Evolutionary conservation across 2,329 filamentous ascomycete genomes (phyloP).

Genomic region (Colletotrichum incanum): DNA sequence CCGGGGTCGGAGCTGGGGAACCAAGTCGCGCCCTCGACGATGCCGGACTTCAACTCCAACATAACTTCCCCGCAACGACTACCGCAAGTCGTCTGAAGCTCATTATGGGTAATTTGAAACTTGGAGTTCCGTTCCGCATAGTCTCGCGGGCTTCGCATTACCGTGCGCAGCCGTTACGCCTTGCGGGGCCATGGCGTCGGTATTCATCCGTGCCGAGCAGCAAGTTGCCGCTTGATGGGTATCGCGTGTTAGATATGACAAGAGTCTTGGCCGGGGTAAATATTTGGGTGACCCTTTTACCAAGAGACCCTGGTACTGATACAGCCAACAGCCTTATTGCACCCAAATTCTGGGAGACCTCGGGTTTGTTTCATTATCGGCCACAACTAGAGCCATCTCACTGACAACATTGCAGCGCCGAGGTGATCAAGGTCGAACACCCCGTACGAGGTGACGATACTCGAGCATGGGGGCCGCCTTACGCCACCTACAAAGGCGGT

Average conservation of each 20-base stretch:
- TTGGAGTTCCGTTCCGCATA: not conserved
- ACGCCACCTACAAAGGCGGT: constrained; percentile 80
- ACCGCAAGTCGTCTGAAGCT: not conserved
- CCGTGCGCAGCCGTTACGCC: not conserved
- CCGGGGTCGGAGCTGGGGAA: constrained; percentile 39
- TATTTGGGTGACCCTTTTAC: rapidly evolving
- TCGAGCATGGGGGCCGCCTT: constrained; percentile 95
- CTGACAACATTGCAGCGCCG: constrained; percentile 74
- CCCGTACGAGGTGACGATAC: constrained; percentile 94
- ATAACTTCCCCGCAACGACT: constrained; percentile 19
- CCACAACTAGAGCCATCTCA: constrained; percentile 37
- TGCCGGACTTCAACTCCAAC: constrained; percentile 14
- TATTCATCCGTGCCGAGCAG: constrained; percentile 51
- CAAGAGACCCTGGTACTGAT: not conserved
- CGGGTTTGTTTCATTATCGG: constrained; percentile 74
- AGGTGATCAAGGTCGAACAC: constrained; percentile 98
- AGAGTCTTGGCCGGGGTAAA: constrained; percentile 91
- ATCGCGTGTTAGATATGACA: constrained; percentile 96
- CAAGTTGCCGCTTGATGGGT: constrained; percentile 81
- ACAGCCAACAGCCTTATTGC: constrained; percentile 83
- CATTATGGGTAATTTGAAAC: not conserved
- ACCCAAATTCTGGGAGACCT: constrained; percentile 97
- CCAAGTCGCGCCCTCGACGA: constrained; percentile 19
- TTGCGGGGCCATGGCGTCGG: constrained; percentile 45
- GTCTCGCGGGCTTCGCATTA: constrained; percentile 6